phyloP scores from a whole-genome alignment of 352 stramenopile species.

The Thalassiosira pacifica region DNA sequence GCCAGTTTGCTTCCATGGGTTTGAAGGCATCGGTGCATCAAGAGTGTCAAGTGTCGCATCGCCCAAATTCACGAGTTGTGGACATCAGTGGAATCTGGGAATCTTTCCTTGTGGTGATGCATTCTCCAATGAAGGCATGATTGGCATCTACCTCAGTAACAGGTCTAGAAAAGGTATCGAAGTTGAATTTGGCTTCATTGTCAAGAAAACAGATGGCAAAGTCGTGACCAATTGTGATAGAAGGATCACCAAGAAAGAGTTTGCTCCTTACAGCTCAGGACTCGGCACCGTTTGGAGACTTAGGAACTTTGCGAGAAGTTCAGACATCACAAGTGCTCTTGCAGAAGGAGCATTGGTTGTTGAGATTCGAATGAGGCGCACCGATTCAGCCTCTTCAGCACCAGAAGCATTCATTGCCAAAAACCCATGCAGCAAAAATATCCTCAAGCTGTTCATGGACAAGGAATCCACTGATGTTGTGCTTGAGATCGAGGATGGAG shows the following conservation, averaged over 20 bases:
- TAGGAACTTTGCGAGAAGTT: background rate
- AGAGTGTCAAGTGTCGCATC: background rate
- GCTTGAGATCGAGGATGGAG: conserved; percentile 28
- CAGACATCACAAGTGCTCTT: background rate
- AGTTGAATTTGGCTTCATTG: background rate
- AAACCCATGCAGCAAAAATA: conserved; percentile 13
- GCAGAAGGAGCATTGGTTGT: background rate
- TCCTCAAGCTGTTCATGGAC: conserved; percentile 32
- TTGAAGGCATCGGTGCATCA: background rate
- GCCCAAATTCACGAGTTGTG: conserved; percentile 11
- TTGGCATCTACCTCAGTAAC: background rate
- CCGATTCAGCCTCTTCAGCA: background rate
- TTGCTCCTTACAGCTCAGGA: background rate
- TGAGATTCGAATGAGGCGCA: conserved; percentile 8
- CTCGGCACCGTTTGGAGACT: background rate
- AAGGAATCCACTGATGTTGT: conserved; percentile 32
- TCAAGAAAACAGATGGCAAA: background rate
- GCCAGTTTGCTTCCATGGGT: background rate
- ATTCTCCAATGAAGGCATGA: background rate
- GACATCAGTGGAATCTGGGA: background rate
- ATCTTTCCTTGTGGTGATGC: conserved; percentile 6
- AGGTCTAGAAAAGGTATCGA: background rate
- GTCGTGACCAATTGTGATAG: background rate
- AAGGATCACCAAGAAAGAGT: background rate
- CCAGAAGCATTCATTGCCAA: conserved; percentile 18